phyloP scores from a whole-genome alignment of 139 green algal genomes.

The Chlorella sorokiniana region DNA sequence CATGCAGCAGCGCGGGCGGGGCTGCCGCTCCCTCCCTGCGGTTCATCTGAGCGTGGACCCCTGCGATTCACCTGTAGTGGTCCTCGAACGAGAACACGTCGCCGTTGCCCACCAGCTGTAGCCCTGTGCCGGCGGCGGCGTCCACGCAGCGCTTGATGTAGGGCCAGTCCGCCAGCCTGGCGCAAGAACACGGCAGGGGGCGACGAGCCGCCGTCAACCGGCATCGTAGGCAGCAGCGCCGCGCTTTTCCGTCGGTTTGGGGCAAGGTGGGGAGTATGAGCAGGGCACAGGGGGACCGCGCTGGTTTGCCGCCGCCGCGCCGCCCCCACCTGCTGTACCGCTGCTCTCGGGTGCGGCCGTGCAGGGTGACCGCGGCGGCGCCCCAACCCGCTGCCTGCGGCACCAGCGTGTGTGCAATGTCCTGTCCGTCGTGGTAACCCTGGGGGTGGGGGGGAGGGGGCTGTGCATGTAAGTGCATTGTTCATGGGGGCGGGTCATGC shows the following conservation, averaged over 20 bases:
- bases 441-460: constrained; percentile 37
- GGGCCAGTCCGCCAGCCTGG: constrained; percentile 77
- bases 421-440: constrained; percentile 70
- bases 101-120: constrained; percentile 92
- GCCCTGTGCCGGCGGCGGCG: neutral
- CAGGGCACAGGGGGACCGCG: no score
- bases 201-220: no score
- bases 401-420: constrained; percentile 83
- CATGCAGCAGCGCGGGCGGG: no score
- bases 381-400: constrained; percentile 74
- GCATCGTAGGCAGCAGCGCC: neutral
- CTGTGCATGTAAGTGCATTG: neutral
- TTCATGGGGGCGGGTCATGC: neutral
- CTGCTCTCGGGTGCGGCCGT: constrained; percentile 94
- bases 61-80: constrained; percentile 59
- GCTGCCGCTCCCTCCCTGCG: no score
- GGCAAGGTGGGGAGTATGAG: no score
- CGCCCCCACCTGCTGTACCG: constrained; percentile 64
- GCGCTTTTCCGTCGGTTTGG: no score
- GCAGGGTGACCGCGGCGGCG: constrained; percentile 85
- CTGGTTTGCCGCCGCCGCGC: neutral
- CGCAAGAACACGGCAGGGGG: neutral
- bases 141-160: constrained; percentile 66
- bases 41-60: no score
- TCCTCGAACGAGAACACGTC: constrained; percentile 87